These are phyloP conservation scores for Coniella lustricola DNA, from an alignment of 2,329 filamentous ascomycete species.

Conservation along the genomic window DNA sequence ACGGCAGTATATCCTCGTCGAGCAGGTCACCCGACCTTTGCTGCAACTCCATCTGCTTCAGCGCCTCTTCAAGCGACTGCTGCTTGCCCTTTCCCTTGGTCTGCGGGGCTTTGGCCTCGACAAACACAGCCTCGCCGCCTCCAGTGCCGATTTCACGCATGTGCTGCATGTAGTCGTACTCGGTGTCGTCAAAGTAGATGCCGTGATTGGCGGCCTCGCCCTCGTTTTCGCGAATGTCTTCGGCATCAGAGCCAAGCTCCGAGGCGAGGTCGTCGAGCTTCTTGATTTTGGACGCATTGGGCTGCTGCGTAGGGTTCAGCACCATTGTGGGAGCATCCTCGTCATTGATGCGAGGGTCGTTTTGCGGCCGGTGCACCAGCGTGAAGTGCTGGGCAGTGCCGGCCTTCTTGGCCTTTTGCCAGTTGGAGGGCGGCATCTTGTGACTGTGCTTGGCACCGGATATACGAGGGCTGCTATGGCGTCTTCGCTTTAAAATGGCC, in stretches of 20 bases:
- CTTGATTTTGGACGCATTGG: slow-evolving; percentile 48
- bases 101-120: slow-evolving; percentile 60
- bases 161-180: slow-evolving; percentile 99
- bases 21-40: slow-evolving; percentile 52
- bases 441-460: not conserved
- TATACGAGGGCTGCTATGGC: not conserved
- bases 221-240: slow-evolving; percentile 74
- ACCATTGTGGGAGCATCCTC: slow-evolving; percentile 82
- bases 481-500: no score
- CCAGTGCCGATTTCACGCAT: slow-evolving; percentile 77
- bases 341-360: slow-evolving; percentile 96
- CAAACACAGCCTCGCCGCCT: slow-evolving; percentile 71
- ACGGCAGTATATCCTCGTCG: slow-evolving; percentile 69
- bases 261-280: slow-evolving; percentile 68
- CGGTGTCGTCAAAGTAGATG: slow-evolving; percentile 88
- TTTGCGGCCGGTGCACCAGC: slow-evolving; percentile 91
- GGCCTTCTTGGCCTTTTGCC: slow-evolving; percentile 54
- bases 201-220: slow-evolving; percentile 93
- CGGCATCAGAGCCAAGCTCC: slow-evolving; percentile 63
- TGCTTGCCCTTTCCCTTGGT: slow-evolving; percentile 68
- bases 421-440: slow-evolving; percentile 28
- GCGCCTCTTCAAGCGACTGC: slow-evolving; percentile 72
- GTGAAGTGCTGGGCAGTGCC: slow-evolving; percentile 77
- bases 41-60: slow-evolving; percentile 55
- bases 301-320: slow-evolving; percentile 59